Evolutionary conservation across 495 filamentous ascomycete genomes (phyloP).

Genomic region (Astrothelium subdiscretum): DNA sequence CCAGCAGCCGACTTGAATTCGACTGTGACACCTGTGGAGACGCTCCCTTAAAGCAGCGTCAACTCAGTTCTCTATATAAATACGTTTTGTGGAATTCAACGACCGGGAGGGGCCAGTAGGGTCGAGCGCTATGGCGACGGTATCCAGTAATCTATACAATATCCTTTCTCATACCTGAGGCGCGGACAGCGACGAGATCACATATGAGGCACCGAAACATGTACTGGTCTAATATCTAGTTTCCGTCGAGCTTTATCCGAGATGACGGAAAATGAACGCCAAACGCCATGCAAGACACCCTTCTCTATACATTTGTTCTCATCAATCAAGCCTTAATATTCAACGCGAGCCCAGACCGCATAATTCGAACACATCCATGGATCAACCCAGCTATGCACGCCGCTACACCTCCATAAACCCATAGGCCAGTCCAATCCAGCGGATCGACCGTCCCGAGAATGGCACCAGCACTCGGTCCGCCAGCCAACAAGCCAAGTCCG

Average conservation of each 20-base stretch:
- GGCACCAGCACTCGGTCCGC: conserved; percentile 17
- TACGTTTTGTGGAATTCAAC: no score
- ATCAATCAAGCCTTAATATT: not conserved
- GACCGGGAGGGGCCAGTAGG: no score
- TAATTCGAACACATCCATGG: not conserved
- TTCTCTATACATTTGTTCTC: not conserved
- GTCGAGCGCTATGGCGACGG: no score
- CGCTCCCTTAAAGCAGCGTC: no score
- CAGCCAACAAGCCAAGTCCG: conserved; percentile 13
- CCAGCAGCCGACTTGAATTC: no score
- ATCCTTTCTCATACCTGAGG: no score
- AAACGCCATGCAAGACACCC: not conserved
- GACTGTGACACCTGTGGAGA: no score
- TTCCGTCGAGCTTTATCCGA: not conserved
- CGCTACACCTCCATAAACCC: conserved; percentile 10
- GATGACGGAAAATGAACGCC: not conserved
- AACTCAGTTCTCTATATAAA: no score
- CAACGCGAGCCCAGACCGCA: not conserved
- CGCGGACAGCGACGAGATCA: no score
- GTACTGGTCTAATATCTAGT: no score
- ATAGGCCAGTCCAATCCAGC: conserved; percentile 17
- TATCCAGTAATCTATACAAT: no score
- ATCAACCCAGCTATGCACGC: conserved; percentile 7
- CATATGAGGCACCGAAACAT: no score
- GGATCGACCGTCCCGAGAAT: conserved; percentile 7